Conservation (phyloP, 2,329 filamentous ascomycete genomes). For the Blastomyces parvus region DNA sequence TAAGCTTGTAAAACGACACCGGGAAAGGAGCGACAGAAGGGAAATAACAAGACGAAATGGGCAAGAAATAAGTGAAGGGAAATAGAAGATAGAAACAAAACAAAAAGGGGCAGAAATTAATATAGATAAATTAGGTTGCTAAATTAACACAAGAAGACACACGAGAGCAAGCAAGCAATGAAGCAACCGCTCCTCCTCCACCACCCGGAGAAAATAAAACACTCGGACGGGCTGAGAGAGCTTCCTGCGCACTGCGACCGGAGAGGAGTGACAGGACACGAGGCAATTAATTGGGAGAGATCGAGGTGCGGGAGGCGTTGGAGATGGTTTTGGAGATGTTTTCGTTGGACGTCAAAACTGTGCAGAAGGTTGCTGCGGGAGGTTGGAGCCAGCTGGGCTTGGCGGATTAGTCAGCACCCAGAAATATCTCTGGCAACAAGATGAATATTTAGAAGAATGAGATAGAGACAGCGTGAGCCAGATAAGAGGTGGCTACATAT, state of each 20-base stretch:
- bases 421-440: no score
- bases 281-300: background rate
- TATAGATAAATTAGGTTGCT: conserved; percentile 5
- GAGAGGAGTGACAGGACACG: background rate
- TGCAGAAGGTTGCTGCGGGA: background rate
- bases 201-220: background rate
- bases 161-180: background rate
- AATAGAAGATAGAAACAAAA: conserved; percentile 3
- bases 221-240: background rate
- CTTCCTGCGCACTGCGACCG: background rate
- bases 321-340: background rate
- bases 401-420: background rate
- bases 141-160: background rate
- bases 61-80: background rate
- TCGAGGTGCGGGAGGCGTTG: no score
- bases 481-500: no score
- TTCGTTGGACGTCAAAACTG: background rate
- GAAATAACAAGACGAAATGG: conserved; percentile 4
- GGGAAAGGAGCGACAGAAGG: conserved; percentile 12
- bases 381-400: background rate
- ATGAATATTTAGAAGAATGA: no score
- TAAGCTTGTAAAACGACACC: background rate
- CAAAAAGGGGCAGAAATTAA: conserved; percentile 7
- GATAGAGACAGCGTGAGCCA: no score
- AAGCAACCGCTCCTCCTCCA: background rate